These are phyloP conservation scores for Rostrohypoxylon terebratum DNA, from an alignment of 495 filamentous ascomycete genomes.

Conservation along the genomic window DNA sequence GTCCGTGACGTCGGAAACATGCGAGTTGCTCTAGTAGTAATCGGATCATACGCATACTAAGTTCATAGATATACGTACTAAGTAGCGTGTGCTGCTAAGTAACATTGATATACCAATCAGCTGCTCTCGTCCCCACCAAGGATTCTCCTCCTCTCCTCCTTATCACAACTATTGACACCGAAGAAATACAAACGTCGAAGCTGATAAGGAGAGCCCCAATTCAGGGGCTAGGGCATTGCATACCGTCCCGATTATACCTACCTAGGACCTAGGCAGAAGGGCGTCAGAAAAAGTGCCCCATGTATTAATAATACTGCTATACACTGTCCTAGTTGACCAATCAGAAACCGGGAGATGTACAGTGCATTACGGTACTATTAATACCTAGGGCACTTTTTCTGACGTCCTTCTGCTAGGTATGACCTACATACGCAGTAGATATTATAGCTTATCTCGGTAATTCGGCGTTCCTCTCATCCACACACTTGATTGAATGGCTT, in stretches of 20 bases:
- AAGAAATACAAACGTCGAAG: constrained; percentile 9
- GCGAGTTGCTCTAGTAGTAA: background rate
- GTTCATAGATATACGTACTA: background rate
- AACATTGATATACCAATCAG: constrained; percentile 15
- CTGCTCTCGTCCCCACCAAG: constrained; percentile 25
- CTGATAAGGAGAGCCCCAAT: constrained; percentile 36
- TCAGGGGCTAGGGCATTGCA: background rate
- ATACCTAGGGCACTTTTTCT: too few relatives aligned
- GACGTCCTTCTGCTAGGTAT: too few relatives aligned
- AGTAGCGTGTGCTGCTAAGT: constrained; percentile 20
- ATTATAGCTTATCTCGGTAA: constrained; percentile 20
- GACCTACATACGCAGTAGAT: too few relatives aligned
- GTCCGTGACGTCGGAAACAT: constrained; percentile 7
- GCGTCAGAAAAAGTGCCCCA: too few relatives aligned
- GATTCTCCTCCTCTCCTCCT: constrained; percentile 24
- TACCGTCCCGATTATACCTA: too few relatives aligned
- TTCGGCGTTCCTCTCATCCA: constrained; percentile 11
- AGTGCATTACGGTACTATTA: too few relatives aligned
- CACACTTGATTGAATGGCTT: background rate
- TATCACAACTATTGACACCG: constrained; percentile 26
- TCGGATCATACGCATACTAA: background rate
- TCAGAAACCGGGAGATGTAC: too few relatives aligned
- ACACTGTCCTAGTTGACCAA: too few relatives aligned
- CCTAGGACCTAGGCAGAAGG: too few relatives aligned
- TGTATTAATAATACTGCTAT: too few relatives aligned